Base-by-base conservation (phyloP, 2,329 filamentous ascomycete genomes). In the Colletotrichum sp. region DNA sequence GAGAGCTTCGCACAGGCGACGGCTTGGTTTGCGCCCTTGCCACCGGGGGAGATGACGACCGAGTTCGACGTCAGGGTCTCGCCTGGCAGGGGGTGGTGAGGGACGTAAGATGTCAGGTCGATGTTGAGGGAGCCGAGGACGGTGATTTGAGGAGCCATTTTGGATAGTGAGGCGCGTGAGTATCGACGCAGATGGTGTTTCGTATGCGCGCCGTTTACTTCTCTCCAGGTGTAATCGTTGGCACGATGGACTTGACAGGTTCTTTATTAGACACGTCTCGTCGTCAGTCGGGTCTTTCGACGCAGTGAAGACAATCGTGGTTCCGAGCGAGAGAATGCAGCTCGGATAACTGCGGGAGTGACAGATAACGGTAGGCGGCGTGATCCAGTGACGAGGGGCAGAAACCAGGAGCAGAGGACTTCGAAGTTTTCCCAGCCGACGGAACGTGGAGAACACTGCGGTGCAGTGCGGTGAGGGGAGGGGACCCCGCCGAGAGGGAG, bases 1-100 rank as follows among this genome's bases (percentile, higher is more conserved):
- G 95, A 97, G 67, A 98, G 91, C 78, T 96, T 95, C 67, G 93
- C 95, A 85, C 94, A 96, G 28, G 96, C 95, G 72, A 98, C 95
- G 76, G 96, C 96, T 87, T 99, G 96, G 88, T 99, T 99, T 76
- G 96, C 96, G 78, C 96, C 96, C 87, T 99, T 99, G 73, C 97
- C 96, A 80, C 96, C 97, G 34, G 94, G 93, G 59, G 94, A 96
- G 44, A 93, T 95, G 82, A 90, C 90, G 86, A 98, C 98, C 24
- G 92, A 92, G 78, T 88, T 92, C 64, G 95, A 91, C 4, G 95
- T 96, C 68, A 99, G 90, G 4, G 96, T 99, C 86, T 99, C 96
- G 79, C 96, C 97, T 1, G 94, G 93, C 2, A 90, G 87, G 2
- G 97, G 96, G 78, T 98, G 92, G 78, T 96, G 95, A 7, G 95